Base-by-base conservation (phyloP, 225 moss, liverwort and hornwort genomes). In the Pseudisothecium myosuroides region DNA sequence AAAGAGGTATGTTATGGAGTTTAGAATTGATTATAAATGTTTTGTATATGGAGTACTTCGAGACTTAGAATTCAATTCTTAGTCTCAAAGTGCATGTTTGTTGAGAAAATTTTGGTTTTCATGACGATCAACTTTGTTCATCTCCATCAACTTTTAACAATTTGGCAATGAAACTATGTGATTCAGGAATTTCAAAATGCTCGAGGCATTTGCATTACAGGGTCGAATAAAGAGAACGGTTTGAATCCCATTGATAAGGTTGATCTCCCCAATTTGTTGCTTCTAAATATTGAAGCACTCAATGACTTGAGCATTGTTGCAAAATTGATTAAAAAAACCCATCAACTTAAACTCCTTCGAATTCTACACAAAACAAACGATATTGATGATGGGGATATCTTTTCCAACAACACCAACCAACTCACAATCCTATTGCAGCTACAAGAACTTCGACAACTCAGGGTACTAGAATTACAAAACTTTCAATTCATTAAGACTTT, bases 381-480 rank as follows among this genome's bases (percentile, higher is more conserved):
- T 27, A 27, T 9, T 26, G 9, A 41, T 71, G 5, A 8, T 0
- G 1, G 3, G 3, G 5, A 26, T 26, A 8, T 12, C 26, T 8
- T 26, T 41, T 71, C 9, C 12, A 27, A 41, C 5, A 24, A 0
- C 9, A 41, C 41, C 1, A 41, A 0, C 71, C 26, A 71, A 26
- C 14, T 71, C 13, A 15, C 39, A 71, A 15, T 3, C 5, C 7
- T 72, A 17, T 28, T 72, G 6, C 72, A 72, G 0, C 43, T 15
- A 27, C 9, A 16, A 27, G 27, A 43, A 72, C 72, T 72, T 43
- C 43, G 0, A 72, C 43, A 43, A 43, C 41, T 72, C 1, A 72
- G 2, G 0, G 5, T 72, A 9, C 17, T 72, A 10, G 43, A 72
- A 72, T 5, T 72, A 15, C 27, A 43, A 9, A 43, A 72, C 27